Evolutionary conservation across 1,284 basidiomycete genomes (phyloP).

Genomic region (Polyporus tsugae): DNA sequence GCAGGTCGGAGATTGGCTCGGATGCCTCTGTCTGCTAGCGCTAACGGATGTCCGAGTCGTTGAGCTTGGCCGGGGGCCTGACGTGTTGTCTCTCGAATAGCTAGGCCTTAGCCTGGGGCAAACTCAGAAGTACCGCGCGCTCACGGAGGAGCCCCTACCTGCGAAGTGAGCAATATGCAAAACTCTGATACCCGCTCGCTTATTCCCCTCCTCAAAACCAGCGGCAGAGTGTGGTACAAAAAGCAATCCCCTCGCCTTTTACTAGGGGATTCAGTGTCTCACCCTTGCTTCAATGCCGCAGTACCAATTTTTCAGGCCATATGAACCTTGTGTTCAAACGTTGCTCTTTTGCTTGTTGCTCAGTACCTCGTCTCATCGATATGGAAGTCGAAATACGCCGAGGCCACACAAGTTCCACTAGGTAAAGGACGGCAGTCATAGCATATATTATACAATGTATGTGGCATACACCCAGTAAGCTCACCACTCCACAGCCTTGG

Average conservation of each 20-base stretch:
- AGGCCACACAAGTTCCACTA: not conserved
- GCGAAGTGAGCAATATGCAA: slow-evolving; percentile 44
- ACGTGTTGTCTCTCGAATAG: too few relatives aligned
- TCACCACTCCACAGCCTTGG: slow-evolving; percentile 16
- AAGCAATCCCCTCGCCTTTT: slow-evolving; percentile 73
- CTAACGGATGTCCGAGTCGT: too few relatives aligned
- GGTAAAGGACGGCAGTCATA: not conserved
- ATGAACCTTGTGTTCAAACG: slow-evolving; percentile 32
- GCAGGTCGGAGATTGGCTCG: not conserved
- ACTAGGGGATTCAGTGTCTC: slow-evolving; percentile 71
- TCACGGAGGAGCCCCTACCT: slow-evolving; percentile 29
- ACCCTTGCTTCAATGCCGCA: slow-evolving; percentile 53
- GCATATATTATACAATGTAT: not conserved
- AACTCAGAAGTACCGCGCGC: not conserved
- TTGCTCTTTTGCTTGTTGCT: slow-evolving; percentile 6
- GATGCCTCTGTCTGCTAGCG: not conserved
- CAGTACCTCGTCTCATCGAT: not conserved
- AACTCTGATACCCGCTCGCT: slow-evolving; percentile 22
- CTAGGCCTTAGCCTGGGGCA: too few relatives aligned
- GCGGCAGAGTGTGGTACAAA: slow-evolving; percentile 61
- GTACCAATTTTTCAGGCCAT: slow-evolving; percentile 60
- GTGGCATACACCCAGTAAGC: not conserved
- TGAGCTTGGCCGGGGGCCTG: too few relatives aligned
- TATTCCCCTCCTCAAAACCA: not conserved
- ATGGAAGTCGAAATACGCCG: not conserved